phyloP scores from a whole-genome alignment of 345 rosid species.

The Mallotus nudiflorus region DNA sequence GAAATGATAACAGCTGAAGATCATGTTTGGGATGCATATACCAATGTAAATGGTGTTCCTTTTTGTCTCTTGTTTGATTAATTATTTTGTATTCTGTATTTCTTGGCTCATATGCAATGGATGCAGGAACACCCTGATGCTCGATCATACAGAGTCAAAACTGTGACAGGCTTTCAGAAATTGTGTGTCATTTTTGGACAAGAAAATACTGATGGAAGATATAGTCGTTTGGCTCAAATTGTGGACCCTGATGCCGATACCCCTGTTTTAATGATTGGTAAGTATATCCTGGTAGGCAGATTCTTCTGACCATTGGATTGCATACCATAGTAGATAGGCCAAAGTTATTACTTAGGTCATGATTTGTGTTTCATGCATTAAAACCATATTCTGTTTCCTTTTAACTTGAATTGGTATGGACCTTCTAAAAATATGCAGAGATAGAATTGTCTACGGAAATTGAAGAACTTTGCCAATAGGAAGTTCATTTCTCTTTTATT shows the following conservation, averaged over 20 bases:
- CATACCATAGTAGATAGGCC: neutral
- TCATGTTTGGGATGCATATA: slow-evolving; percentile 63
- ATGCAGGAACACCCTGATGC: slow-evolving; percentile 85
- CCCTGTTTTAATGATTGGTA: slow-evolving; percentile 52
- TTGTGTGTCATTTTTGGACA: slow-evolving; percentile 70
- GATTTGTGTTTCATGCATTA: neutral
- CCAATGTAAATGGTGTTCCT: slow-evolving; percentile 45
- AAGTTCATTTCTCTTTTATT: neutral
- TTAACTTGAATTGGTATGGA: neutral
- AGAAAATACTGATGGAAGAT: slow-evolving; percentile 61
- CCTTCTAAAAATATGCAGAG: neutral
- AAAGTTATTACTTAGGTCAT: neutral
- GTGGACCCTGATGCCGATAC: slow-evolving; percentile 35
- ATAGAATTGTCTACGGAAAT: neutral
- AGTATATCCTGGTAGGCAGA: slow-evolving; percentile 23
- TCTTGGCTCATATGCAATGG: slow-evolving; percentile 24
- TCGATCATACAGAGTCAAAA: slow-evolving; percentile 78
- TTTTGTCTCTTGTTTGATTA: slow-evolving; percentile 8
- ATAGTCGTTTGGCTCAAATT: slow-evolving; percentile 61
- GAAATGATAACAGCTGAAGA: slow-evolving; percentile 87
- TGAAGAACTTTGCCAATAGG: neutral
- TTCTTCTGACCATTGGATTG: slow-evolving; percentile 7
- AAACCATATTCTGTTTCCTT: neutral
- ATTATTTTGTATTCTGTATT: slow-evolving; percentile 8
- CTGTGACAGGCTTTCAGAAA: slow-evolving; percentile 70